phyloP scores from a whole-genome alignment of 2,329 filamentous ascomycete genomes.

The Aspergillus niger region DNA sequence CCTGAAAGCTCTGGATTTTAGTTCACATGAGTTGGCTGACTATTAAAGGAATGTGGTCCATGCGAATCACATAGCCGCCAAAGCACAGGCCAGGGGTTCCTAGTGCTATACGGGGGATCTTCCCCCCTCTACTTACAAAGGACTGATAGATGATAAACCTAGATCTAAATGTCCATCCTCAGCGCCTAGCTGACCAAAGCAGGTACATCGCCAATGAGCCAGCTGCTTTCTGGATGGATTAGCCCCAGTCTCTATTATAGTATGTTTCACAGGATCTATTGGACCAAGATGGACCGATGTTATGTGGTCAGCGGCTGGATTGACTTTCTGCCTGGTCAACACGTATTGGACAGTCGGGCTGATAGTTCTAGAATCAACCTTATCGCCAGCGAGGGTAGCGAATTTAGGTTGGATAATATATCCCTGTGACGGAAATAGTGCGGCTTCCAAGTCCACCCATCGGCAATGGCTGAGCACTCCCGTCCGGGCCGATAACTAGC shows the following conservation, averaged over 20 bases:
- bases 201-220: background rate
- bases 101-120: background rate
- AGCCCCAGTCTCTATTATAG: background rate
- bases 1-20: background rate
- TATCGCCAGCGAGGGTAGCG: no score
- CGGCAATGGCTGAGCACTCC: background rate
- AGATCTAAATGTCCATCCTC: background rate
- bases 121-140: background rate
- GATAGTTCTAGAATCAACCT: no score
- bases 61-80: background rate
- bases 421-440: background rate
- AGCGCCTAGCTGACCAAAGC: background rate
- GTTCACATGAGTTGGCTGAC: background rate
- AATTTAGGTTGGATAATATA: no score
- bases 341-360: background rate
- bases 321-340: background rate
- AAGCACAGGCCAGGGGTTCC: constrained; percentile 3
- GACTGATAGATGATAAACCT: background rate
- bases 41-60: background rate
- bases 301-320: background rate
- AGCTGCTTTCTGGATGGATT: background rate
- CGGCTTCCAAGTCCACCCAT: background rate
- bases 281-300: background rate
- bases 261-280: background rate
- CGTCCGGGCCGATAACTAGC: background rate